Evolutionary conservation across 139 green algal species (phyloP), one percentile per base, ranked within the genome.

Genomic region (Chlamydomonas eustigma): DNA sequence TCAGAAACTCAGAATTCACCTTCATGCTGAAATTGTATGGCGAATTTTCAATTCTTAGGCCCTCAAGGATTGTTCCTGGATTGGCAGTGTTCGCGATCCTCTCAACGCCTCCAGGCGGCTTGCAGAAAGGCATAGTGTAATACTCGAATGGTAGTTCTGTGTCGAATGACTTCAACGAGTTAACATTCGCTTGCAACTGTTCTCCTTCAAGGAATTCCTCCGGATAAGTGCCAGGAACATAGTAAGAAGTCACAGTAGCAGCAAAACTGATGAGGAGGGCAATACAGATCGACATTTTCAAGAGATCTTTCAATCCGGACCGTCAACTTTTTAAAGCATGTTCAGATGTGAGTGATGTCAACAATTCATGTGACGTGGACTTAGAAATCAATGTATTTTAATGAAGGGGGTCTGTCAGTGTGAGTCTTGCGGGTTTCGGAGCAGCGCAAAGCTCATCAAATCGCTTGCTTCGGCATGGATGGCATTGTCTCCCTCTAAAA

Each of bases 71-170:
- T 8, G 97, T 98, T 39, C 94, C 94, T 24, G 94, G 89, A 80
- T 98, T 98, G 39, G 96, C 89, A 37, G 82, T 85, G 75, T 81
- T 86, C 2, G 85, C 67, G 4, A 89, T 80, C 31, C 81, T 86
- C 31, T 92, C 76, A 2, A 96, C 80, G 4, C 93, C 95, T 76
- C 92, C 92, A 1, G 72, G 30, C 1, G 95, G 95, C 69, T 90
- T 89, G 87, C 94, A 98, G 75, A 98, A 98, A 0, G 94, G 94
- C 78, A 98, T 79, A 4, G 81, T 87, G 83, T 98, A 98, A 80
- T 98, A 98, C 3, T 75, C 68, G 25, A 75, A 75, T 0, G 95
- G 94, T 64, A 98, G 80, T 73, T 98, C 92, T 51, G 95, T 97
- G 33, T 95, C 91, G 64, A 89, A 91, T 1, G 91, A 97, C 1